Base-by-base conservation (phyloP, 1,139 yeast species). In the Yamadazyma songkhlaensis region DNA sequence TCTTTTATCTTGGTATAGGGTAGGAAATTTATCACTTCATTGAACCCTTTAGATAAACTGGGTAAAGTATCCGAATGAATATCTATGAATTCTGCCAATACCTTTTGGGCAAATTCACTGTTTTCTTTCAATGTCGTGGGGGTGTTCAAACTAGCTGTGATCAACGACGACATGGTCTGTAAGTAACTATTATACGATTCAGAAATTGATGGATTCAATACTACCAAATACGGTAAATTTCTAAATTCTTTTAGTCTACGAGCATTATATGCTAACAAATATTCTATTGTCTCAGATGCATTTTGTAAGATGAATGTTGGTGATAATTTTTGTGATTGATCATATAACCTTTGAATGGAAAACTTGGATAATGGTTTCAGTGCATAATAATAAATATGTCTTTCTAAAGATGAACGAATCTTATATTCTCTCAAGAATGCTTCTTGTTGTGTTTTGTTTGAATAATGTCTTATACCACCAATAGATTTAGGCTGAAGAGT, bases 151-250 rank as follows among this genome's bases (percentile, higher is more conserved):
- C 63, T 62, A 2, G 68, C 69, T 11, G 74, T 67, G 35, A 82
- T 60, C 45, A 88, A 60, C 4, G 81, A 71, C 30, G 83, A 73
- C 67, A 89, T 74, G 5, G 95, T 83, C 42, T 77, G 71, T 46
- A 86, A 64, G 59, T 90, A 90, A 34, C 82, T 62, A 49, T 79
- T 72, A 64, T 88, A 87, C 14, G 86, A 83, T 49, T 79, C 80
- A n/a, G 94, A 84, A 38, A 90, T 83, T 50, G 87, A 78, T n/a
- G 97, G 96, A 54, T 90, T 90, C 43, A 90, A 63, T 33, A 88
- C 84, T 35, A 84, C 89, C 48, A 90, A 73, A 55, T 88, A 90
- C 0, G 96, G 96, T 37, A 90, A 64, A 34, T 74, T 69, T 43
- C 94, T 72, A 47, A 90, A 78, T 32, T 84, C 84, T 29, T 74